Percentiles rank a stretch among this genome's conserved stretches.
These are phyloP conservation scores for Cicer yamashitae DNA, from an alignment of 306 rosid species.

Conservation along the genomic window DNA sequence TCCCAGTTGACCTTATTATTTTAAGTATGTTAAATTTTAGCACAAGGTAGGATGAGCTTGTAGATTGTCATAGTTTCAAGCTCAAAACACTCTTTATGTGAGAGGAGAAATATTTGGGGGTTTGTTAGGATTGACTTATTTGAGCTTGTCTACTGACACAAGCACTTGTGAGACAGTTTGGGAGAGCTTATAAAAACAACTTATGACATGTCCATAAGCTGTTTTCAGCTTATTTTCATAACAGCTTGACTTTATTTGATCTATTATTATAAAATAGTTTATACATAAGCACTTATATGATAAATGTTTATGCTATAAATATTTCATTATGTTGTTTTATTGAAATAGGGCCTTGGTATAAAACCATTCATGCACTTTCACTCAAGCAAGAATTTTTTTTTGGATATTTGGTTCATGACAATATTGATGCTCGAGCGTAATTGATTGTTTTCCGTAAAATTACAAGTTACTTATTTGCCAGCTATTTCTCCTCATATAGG, in stretches of 20 bases:
- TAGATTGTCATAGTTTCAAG: neutral
- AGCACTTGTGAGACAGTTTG: too few relatives aligned
- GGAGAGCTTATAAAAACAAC: too few relatives aligned
- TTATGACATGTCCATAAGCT: too few relatives aligned
- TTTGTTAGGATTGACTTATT: too few relatives aligned
- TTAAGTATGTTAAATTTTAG: neutral
- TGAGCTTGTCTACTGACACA: too few relatives aligned
- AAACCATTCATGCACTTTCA: neutral
- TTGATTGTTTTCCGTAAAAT: neutral
- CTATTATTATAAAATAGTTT: too few relatives aligned
- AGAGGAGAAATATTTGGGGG: neutral
- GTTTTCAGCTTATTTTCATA: too few relatives aligned
- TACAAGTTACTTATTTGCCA: slow-evolving; percentile 30
- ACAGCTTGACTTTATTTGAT: too few relatives aligned
- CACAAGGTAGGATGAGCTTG: neutral
- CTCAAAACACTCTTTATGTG: neutral
- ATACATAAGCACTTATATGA: too few relatives aligned
- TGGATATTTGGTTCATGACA: neutral
- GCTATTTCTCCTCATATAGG: slow-evolving; percentile 56
- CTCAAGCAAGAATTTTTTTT: neutral
- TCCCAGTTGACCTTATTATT: neutral
- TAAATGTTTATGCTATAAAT: too few relatives aligned
- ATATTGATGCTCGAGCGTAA: neutral
- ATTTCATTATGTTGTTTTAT: too few relatives aligned
- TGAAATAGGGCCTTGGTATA: neutral